Conservation (phyloP, 2,329 filamentous ascomycete species). For the Penicillium crustosum region DNA sequence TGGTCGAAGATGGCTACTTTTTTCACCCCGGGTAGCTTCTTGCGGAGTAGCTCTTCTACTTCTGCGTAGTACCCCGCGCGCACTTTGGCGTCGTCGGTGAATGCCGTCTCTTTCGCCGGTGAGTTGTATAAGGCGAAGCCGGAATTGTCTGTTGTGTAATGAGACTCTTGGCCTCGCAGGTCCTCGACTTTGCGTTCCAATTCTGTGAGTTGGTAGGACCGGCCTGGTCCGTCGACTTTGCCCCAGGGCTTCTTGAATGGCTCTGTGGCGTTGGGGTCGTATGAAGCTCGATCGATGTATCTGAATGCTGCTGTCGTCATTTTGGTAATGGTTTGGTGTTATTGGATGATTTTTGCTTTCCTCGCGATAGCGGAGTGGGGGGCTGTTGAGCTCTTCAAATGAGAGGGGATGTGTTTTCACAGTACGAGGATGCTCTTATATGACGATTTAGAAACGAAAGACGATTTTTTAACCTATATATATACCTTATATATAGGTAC, state of each 20-base stretch:
- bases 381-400: neutral
- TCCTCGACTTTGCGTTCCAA: constrained; percentile 54
- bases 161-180: constrained; percentile 51
- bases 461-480: neutral
- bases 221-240: constrained; percentile 62
- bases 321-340: constrained; percentile 19
- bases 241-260: constrained; percentile 57
- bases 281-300: constrained; percentile 59
- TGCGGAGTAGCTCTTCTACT: constrained; percentile 57
- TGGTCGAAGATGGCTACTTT: constrained; percentile 71
- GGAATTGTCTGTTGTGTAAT: constrained; percentile 58
- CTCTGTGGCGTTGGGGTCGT: constrained; percentile 37
- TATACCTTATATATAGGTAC: neutral
- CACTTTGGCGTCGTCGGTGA: constrained; percentile 57
- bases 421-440: neutral
- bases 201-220: constrained; percentile 53
- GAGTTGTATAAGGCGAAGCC: constrained; percentile 59
- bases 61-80: constrained; percentile 61
- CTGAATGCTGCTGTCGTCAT: constrained; percentile 62
- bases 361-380: neutral
- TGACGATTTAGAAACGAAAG: neutral
- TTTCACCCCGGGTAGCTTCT: constrained; percentile 56
- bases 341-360: neutral
- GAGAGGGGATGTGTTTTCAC: neutral
- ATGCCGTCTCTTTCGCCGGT: constrained; percentile 55